Percentiles rank a stretch among this genome's conserved stretches.
phyloP scores from a whole-genome alignment of 768 basidiomycete species.

The Rhizopogon salebrosus region DNA sequence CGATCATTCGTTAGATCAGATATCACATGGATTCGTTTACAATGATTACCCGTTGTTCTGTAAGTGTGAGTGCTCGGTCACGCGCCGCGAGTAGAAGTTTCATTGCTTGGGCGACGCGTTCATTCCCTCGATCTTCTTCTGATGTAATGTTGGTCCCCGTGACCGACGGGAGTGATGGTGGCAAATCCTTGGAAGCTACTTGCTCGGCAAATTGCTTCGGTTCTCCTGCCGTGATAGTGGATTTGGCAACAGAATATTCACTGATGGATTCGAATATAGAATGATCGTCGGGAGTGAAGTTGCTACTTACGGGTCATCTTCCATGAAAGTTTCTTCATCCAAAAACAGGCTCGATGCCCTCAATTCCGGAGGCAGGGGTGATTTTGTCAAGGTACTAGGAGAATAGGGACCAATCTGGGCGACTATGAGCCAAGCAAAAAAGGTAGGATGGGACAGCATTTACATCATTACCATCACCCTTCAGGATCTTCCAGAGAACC shows the following conservation, averaged over 20 bases:
- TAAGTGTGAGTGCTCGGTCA: slow-evolving; percentile 65
- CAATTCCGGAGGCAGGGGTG: slow-evolving; percentile 71
- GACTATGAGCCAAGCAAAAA: slow-evolving; percentile 4
- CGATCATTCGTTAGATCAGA: background rate
- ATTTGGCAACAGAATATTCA: slow-evolving; percentile 5
- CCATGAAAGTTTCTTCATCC: slow-evolving; percentile 53
- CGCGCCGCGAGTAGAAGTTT: slow-evolving; percentile 64
- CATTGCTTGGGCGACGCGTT: slow-evolving; percentile 57
- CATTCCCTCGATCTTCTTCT: slow-evolving; percentile 54
- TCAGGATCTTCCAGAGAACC: slow-evolving; percentile 84
- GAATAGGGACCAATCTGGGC: slow-evolving; percentile 79
- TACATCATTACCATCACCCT: slow-evolving; percentile 79
- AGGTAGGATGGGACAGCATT: slow-evolving; percentile 1
- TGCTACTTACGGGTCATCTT: slow-evolving; percentile 41
- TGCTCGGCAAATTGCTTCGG: slow-evolving; percentile 2
- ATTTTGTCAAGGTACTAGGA: slow-evolving; percentile 66
- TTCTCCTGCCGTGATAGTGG: slow-evolving; percentile 6
- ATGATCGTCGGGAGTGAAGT: background rate
- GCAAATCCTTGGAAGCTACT: background rate
- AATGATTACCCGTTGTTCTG: slow-evolving; percentile 61
- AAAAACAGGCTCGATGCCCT: slow-evolving; percentile 66
- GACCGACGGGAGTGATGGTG: slow-evolving; percentile 1
- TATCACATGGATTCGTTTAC: no score
- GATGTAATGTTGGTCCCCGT: slow-evolving; percentile 25
- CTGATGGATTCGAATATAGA: slow-evolving; percentile 17